A percentile compares a stretch with the other conserved stretches of the same genome.
Conservation (phyloP, 192 early-diverging fungal genomes). For the Lobosporangium transversale region DNA sequence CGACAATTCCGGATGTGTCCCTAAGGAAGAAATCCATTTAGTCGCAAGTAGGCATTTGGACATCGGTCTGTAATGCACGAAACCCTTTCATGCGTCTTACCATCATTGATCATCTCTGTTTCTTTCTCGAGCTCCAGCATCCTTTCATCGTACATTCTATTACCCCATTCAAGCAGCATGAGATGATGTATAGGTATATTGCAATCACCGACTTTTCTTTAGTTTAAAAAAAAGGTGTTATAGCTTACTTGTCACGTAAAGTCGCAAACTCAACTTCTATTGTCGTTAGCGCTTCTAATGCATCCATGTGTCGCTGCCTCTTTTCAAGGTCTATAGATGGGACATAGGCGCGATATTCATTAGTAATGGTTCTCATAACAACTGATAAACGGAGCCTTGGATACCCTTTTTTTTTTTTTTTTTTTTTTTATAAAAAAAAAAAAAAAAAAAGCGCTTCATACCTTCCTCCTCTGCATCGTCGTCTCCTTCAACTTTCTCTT, state of each 20-base stretch:
- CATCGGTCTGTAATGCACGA: background rate
- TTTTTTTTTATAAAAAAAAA: background rate
- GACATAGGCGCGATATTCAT: background rate
- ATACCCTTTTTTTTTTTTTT: too few species aligned
- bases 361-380: background rate
- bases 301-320: slow-evolving; percentile 57
- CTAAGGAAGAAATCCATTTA: slow-evolving; percentile 13
- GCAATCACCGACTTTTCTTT: too few species aligned
- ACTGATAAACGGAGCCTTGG: too few species aligned
- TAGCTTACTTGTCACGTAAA: slow-evolving; percentile 61
- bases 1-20: slow-evolving; percentile 63
- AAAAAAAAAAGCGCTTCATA: background rate
- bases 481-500: slow-evolving; percentile 11
- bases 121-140: slow-evolving; percentile 63
- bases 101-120: slow-evolving; percentile 61
- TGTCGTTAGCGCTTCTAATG: slow-evolving; percentile 57
- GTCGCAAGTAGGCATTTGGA: background rate
- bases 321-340: slow-evolving; percentile 53
- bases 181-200: too few species aligned
- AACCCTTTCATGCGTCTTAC: slow-evolving; percentile 44
- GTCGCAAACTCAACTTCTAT: slow-evolving; percentile 67
- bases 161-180: too few species aligned
- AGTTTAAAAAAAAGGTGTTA: too few species aligned
- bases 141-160: slow-evolving; percentile 66
- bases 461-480: slow-evolving; percentile 36